Percentiles rank a stretch among this genome's conserved stretches.
Evolutionary conservation across 2,329 filamentous ascomycete species (phyloP).

Genomic region (Claviceps spartinae): DNA sequence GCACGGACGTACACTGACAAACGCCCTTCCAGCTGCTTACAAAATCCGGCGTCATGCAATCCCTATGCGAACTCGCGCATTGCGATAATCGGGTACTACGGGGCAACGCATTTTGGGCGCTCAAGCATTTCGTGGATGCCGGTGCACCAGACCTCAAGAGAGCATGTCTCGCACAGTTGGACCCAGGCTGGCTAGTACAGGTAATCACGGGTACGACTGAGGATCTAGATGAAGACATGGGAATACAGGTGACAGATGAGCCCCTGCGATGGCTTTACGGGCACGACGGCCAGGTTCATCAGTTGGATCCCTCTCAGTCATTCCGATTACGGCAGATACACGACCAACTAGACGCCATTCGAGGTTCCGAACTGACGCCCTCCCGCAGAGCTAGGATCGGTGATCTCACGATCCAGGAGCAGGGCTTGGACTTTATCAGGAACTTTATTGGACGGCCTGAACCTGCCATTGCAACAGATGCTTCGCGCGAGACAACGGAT

Average conservation of each 20-base stretch:
- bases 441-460: constrained; percentile 63
- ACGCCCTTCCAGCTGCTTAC: constrained; percentile 46
- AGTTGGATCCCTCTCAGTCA: constrained; percentile 24
- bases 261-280: constrained; percentile 24
- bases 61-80: constrained; percentile 73
- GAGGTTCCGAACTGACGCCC: constrained; percentile 56
- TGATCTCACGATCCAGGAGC: constrained; percentile 77
- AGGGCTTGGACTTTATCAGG: constrained; percentile 76
- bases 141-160: constrained; percentile 61
- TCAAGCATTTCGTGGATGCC: constrained; percentile 77
- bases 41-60: constrained; percentile 58
- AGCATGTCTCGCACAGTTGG: constrained; percentile 62
- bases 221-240: constrained; percentile 44
- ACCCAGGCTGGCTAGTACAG: constrained; percentile 66
- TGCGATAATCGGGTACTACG: constrained; percentile 67
- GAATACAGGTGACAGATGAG: constrained; percentile 38
- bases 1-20: constrained; percentile 8
- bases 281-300: constrained; percentile 17
- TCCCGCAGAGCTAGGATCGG: constrained; percentile 57
- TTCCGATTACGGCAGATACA: constrained; percentile 35
- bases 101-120: constrained; percentile 78
- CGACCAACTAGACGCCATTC: constrained; percentile 34
- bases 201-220: constrained; percentile 45
- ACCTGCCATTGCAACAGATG: constrained; percentile 35
- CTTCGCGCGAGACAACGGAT: constrained; percentile 38